Conservation (phyloP, 2,329 filamentous ascomycete species). For the Fragosphaeria purpurea region DNA sequence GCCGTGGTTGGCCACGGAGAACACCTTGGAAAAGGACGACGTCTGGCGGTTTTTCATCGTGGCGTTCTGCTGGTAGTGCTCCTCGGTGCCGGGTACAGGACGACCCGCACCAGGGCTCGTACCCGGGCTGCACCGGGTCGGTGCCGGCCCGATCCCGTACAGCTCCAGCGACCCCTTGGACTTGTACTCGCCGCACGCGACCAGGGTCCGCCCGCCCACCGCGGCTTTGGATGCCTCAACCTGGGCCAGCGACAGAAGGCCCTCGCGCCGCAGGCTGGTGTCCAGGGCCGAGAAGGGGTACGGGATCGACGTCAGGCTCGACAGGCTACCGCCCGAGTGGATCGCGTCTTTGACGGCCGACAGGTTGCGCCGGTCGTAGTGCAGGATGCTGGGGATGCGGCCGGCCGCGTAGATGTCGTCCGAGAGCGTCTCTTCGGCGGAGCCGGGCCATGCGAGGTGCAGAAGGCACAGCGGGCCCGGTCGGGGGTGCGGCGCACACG, state of each 20-base stretch:
- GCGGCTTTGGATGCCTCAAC: conserved; percentile 43
- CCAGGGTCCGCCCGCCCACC: conserved; percentile 51
- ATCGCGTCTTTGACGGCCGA: conserved; percentile 67
- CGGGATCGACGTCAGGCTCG: conserved; percentile 60
- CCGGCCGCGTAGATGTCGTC: conserved; percentile 82
- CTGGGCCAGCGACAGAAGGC: conserved; percentile 44
- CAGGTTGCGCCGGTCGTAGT: conserved; percentile 82
- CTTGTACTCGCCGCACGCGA: conserved; percentile 85
- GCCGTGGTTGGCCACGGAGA: conserved; percentile 74
- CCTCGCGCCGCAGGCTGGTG: conserved; percentile 45
- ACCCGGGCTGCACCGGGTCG: background rate
- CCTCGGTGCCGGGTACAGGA: background rate
- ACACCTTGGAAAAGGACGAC: conserved; percentile 66
- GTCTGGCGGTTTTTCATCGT: conserved; percentile 73
- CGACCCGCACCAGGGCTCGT: too few species aligned
- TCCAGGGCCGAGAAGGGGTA: conserved; percentile 56
- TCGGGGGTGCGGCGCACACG: conserved; percentile 65
- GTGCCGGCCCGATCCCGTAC: conserved; percentile 48
- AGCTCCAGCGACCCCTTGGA: conserved; percentile 82
- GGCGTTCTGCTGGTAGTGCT: conserved; percentile 30
- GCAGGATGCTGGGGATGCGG: conserved; percentile 76
- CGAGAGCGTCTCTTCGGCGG: conserved; percentile 40
- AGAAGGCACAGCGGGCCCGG: conserved; percentile 75
- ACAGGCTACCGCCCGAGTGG: conserved; percentile 73
- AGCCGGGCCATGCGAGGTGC: conserved; percentile 54